Percentiles rank a stretch among this genome's conserved stretches.
phyloP scores from a whole-genome alignment of 805 yeast species.

The Ogataea paraovalis region DNA sequence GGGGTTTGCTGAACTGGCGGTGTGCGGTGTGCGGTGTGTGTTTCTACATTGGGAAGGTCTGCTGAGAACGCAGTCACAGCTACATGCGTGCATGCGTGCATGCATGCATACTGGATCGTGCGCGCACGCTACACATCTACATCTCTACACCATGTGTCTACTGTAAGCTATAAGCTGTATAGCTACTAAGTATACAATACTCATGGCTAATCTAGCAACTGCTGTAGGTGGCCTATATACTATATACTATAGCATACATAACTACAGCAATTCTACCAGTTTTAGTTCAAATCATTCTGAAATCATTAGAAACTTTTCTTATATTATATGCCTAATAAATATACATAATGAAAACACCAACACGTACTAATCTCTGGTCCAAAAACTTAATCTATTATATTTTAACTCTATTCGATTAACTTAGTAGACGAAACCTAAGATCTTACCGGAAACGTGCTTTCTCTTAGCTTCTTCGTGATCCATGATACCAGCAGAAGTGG shows the following conservation, averaged over 20 bases:
- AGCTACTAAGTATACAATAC: too few species aligned
- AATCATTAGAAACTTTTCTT: conserved; percentile 1
- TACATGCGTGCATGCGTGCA: background rate
- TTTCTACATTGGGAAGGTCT: background rate
- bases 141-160: background rate
- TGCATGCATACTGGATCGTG: too few species aligned
- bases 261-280: too few species aligned
- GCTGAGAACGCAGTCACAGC: conserved; percentile 1
- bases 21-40: conserved; percentile 1
- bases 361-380: too few species aligned
- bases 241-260: too few species aligned
- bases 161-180: background rate
- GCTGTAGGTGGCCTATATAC: too few species aligned
- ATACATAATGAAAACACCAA: background rate
- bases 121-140: too few species aligned
- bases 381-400: background rate
- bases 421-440: conserved; percentile 96
- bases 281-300: too few species aligned
- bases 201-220: too few species aligned
- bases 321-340: conserved; percentile 4
- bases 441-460: conserved; percentile 99
- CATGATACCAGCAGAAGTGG: conserved; percentile 99
- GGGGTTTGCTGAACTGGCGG: too few species aligned
- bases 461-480: conserved; percentile 99
- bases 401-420: background rate